These are phyloP conservation scores for Toxicodendron radicans DNA, from an alignment of 345 rosid species.

Conservation along the genomic window DNA sequence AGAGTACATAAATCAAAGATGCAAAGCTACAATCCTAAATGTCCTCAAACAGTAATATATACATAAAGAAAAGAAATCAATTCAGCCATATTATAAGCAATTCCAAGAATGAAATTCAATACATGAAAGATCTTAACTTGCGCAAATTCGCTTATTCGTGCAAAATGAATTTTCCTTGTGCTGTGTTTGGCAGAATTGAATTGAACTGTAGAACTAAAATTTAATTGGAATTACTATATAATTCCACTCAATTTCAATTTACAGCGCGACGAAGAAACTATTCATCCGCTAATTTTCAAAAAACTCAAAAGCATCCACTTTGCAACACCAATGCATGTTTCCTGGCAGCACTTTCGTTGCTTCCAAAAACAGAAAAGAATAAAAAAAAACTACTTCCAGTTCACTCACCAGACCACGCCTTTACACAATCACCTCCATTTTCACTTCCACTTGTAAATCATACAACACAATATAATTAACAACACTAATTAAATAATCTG, in stretches of 20 bases:
- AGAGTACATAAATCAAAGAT: neutral
- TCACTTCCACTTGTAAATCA: neutral
- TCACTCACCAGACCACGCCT: conserved; percentile 5
- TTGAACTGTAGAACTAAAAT: neutral
- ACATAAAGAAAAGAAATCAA: neutral
- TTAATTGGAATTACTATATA: neutral
- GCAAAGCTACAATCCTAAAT: neutral
- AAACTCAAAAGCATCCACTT: neutral
- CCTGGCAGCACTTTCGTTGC: neutral
- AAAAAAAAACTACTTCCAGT: neutral
- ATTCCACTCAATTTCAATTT: neutral
- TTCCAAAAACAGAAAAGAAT: neutral
- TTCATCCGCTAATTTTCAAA: neutral
- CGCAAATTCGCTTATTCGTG: neutral
- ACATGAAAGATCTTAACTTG: neutral
- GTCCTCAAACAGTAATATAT: neutral
- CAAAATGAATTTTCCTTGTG: neutral
- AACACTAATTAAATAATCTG: neutral
- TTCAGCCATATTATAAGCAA: neutral
- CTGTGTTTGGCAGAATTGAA: neutral
- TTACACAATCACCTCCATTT: neutral
- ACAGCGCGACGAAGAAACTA: neutral
- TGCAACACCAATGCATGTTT: neutral
- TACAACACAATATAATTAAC: neutral
- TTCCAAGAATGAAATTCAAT: neutral